phyloP scores from a whole-genome alignment of 768 basidiomycete species.

The Collybia mongolica region DNA sequence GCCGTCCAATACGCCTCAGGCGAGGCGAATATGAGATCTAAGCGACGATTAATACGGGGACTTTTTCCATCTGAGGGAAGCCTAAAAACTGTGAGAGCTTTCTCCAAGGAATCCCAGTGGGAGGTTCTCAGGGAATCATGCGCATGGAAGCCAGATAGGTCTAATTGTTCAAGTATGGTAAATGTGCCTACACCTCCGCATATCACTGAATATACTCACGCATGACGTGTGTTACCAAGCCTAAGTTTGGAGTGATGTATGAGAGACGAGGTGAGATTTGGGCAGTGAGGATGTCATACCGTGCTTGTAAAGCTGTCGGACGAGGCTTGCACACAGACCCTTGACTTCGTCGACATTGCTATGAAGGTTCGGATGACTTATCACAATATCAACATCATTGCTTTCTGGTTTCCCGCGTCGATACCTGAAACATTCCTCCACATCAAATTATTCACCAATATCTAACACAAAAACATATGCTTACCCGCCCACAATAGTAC shows the following conservation, averaged over 20 bases:
- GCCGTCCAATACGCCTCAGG: constrained; percentile 85
- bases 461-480: constrained; percentile 17
- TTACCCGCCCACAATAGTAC: constrained; percentile 82
- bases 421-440: constrained; percentile 47
- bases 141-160: constrained; percentile 58
- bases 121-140: constrained; percentile 52
- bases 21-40: constrained; percentile 83
- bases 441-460: neutral
- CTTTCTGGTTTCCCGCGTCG: constrained; percentile 79
- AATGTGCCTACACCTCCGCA: neutral
- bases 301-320: constrained; percentile 51
- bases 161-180: constrained; percentile 27
- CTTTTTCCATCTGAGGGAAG: constrained; percentile 42
- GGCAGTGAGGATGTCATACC: constrained; percentile 36
- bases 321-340: constrained; percentile 60
- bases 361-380: constrained; percentile 62
- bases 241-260: constrained; percentile 27
- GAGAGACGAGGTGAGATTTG: neutral
- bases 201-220: constrained; percentile 46
- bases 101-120: constrained; percentile 84
- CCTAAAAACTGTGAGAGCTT: constrained; percentile 76
- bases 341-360: constrained; percentile 48
- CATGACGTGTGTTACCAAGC: constrained; percentile 80
- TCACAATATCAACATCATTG: constrained; percentile 89
- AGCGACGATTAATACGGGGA: constrained; percentile 55